Base-by-base conservation (phyloP, 208 protist genomes). In the Herpetomonas tarakana region DNA sequence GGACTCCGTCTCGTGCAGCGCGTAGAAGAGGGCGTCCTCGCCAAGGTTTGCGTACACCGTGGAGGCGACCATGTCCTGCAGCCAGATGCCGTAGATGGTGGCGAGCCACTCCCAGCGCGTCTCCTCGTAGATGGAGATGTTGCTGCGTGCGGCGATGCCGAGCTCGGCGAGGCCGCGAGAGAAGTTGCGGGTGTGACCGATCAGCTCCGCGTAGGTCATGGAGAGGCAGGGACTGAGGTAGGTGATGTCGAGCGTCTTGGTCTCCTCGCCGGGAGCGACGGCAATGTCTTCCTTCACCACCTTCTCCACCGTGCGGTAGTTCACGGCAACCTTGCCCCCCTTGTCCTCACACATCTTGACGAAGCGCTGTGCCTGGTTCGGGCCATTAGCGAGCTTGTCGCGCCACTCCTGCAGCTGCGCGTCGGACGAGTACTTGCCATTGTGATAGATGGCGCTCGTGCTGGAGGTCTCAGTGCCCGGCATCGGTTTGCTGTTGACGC, bases 11-110 rank as follows among this genome's bases (percentile, higher is more conserved):
- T 83, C 73, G 3, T 56, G 3, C 21, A 83, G 58, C 1, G 76
- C 76, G 55, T 78, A 65, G 18, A 2, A 39, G 6, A 87, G 61
- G 29, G 73, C 65, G 21, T 76, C 68, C 44, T 81, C 76, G 26
- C 76, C 80, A 26, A 83, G 73, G 49, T 75, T 87, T 26, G 80
- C 53, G 62, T 87, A 81, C 29, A 75, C 76, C 12, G 79, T 86
- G 12, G 58, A 53, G 53, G 56, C 68, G 51, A 76, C 62, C 57
- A 81, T 66, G 29, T 56, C 21, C 47, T 78, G 81, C 35, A 73
- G 50, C 73, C 72, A 81, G 35, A 78, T 71, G 35, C 59, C 72
- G 45, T 83, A 83, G 29, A 72, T 64, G 18, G 72, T 68, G 14
- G 53, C 58, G 27, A 83, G 52, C 76, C 76, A 83, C 60, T 83